phyloP scores from a whole-genome alignment of 2,329 filamentous ascomycete species.

The Alternaria panax region DNA sequence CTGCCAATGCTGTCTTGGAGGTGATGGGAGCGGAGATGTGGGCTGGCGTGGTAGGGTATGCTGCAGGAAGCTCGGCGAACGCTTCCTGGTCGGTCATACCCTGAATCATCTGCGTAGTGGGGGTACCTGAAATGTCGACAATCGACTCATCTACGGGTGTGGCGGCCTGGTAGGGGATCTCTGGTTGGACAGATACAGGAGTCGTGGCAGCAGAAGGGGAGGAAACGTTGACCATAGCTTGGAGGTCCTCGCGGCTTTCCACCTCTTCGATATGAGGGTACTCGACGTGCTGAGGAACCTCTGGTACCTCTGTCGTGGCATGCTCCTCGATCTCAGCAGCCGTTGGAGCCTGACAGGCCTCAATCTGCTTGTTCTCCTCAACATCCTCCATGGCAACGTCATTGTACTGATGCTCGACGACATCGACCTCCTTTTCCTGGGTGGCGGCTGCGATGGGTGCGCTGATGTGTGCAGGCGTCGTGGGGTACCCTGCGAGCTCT shows the following conservation, averaged over 20 bases:
- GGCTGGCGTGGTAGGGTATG: slow-evolving; percentile 20
- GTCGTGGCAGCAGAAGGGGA: slow-evolving; percentile 9
- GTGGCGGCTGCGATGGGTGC: slow-evolving; percentile 8
- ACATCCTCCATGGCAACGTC: slow-evolving; percentile 8
- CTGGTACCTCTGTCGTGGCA: neutral
- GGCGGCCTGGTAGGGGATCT: slow-evolving; percentile 3
- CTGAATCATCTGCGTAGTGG: slow-evolving; percentile 15
- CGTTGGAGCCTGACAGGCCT: neutral
- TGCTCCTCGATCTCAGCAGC: neutral
- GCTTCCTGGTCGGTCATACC: slow-evolving; percentile 27
- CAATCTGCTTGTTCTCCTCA: slow-evolving; percentile 3
- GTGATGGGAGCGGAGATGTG: slow-evolving; percentile 18
- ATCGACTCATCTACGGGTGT: slow-evolving; percentile 5
- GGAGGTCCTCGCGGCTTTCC: neutral
- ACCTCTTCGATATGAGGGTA: neutral
- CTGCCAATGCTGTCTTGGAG: slow-evolving; percentile 15
- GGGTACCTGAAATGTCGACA: slow-evolving; percentile 10
- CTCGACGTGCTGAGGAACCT: neutral
- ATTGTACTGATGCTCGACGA: slow-evolving; percentile 1
- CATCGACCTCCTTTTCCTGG: neutral
- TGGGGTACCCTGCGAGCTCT: slow-evolving; percentile 31
- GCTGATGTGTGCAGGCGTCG: slow-evolving; percentile 35
- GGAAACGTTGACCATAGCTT: neutral
- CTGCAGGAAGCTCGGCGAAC: slow-evolving; percentile 18
- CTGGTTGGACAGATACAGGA: neutral